Evolutionary conservation across 805 yeast species (phyloP), one percentile per base, ranked within the genome.

Genomic region (Suhomyces vadensis): DNA sequence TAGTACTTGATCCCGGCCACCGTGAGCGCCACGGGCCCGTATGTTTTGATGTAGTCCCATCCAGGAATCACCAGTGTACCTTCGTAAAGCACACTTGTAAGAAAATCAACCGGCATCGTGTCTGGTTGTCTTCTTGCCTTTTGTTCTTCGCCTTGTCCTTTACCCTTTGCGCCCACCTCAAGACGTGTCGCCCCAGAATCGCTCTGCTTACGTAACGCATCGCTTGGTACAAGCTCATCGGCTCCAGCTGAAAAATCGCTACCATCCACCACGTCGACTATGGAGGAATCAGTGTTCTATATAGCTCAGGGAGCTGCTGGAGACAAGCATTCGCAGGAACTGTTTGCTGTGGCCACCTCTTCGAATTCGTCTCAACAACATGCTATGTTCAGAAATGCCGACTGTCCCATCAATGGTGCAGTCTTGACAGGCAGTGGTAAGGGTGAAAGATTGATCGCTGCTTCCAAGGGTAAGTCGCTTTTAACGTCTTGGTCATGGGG

Each of bases 21-120:
- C 2, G 41, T 26, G 3, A 38, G 16, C 13, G 49, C 55, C 0
- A 78, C 57, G 3, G 73, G 67, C 0, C 96, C 95, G 50, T 77
- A 81, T 5, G 56, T 54, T 50, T 77, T 79, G 43, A 88, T 62
- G 41, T 76, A 66, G 3, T 69, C 66, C 82, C 85, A 90, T 25
- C 85, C 87, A 0, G 97, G 97, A 35, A 92, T 74, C 2, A 71
- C 73, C 7, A 79, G 81, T 0, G 91, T 76, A 6, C 97, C 97
- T 23, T 90, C 88, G 11, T 75, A 60, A 23, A 85, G 48, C 31
- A 82, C 80, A 1, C 84, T 73, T n/a, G 86, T 83, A 10, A 90
- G 59, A 50, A 90, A 82, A 58, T 92, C 87, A 41, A 92, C 58
- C 1, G 98, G 98, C 99, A 92, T 92, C 21, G 11, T 42, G 27